These are phyloP conservation scores for Limonomyces culmigenus DNA, from an alignment of 1,284 basidiomycete species.

Conservation along the genomic window DNA sequence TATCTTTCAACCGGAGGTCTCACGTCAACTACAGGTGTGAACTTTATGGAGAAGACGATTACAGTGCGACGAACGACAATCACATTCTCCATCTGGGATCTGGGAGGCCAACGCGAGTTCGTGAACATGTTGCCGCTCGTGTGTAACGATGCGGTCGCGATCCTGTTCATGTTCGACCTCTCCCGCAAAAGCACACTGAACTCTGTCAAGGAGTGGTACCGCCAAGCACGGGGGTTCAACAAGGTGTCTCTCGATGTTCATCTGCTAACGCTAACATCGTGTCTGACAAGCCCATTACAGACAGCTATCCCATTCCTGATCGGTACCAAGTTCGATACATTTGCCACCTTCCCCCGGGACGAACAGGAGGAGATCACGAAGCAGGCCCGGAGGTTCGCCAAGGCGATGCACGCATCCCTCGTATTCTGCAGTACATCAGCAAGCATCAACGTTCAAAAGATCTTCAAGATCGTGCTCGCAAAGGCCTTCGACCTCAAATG, in stretches of 20 bases:
- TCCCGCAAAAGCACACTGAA: constrained; percentile 94
- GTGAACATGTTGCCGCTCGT: constrained; percentile 98
- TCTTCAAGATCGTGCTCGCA: constrained; percentile 91
- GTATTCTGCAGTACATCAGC: constrained; percentile 98
- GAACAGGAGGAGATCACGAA: constrained; percentile 99
- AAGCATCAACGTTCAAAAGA: constrained; percentile 98
- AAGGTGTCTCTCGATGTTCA: too few relatives aligned
- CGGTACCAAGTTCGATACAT: constrained; percentile 96
- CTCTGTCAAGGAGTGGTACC: constrained; percentile 98
- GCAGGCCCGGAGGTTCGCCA: constrained; percentile 92
- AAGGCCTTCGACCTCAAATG: constrained; percentile 88
- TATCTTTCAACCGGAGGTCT: constrained; percentile 1
- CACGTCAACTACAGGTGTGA: constrained; percentile 51
- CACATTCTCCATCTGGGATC: constrained; percentile 98
- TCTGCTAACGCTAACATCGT: constrained; percentile 1
- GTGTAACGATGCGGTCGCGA: constrained; percentile 96
- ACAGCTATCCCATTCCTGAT: constrained; percentile 93
- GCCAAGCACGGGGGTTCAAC: constrained; percentile 95
- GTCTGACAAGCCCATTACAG: constrained; percentile 25
- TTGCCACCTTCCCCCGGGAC: constrained; percentile 87
- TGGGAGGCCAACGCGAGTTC: constrained; percentile 95
- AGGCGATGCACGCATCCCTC: constrained; percentile 95
- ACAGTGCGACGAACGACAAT: constrained; percentile 94
- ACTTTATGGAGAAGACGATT: constrained; percentile 99
- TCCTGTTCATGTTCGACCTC: constrained; percentile 99